phyloP scores from a whole-genome alignment of 2,329 filamentous ascomycete species.

The Xylaria multiplex region DNA sequence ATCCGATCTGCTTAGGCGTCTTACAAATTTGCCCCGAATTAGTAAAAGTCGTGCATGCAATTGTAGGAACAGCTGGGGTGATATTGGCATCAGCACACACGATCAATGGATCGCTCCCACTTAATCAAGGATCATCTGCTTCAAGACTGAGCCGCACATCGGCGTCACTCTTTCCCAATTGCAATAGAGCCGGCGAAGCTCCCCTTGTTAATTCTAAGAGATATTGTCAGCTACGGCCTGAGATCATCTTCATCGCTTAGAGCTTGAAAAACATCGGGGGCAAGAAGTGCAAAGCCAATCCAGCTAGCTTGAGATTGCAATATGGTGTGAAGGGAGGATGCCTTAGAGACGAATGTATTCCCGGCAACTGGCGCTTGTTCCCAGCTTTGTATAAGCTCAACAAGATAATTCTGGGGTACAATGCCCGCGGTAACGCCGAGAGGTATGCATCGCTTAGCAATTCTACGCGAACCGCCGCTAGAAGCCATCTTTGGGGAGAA shows the following conservation, averaged over 20 bases:
- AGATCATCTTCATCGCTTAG: slow-evolving; percentile 69
- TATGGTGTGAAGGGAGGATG: slow-evolving; percentile 61
- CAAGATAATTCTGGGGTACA: no score
- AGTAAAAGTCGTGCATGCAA: slow-evolving; percentile 51
- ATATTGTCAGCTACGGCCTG: slow-evolving; percentile 65
- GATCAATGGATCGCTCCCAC: slow-evolving; percentile 70
- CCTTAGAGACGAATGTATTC: slow-evolving; percentile 65
- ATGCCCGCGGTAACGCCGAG: no score
- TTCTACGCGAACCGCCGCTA: no score
- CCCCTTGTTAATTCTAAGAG: slow-evolving; percentile 51
- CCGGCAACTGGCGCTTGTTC: slow-evolving; percentile 65
- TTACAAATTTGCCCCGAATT: slow-evolving; percentile 64
- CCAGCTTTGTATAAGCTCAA: slow-evolving; percentile 63
- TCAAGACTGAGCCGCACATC: slow-evolving; percentile 58
- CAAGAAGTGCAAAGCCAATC: slow-evolving; percentile 65
- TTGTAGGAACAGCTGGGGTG: slow-evolving; percentile 38
- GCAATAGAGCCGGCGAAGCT: no score
- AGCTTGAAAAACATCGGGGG: slow-evolving; percentile 69
- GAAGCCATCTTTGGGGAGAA: no score
- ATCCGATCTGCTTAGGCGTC: slow-evolving; percentile 56
- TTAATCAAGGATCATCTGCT: slow-evolving; percentile 70
- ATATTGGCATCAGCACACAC: slow-evolving; percentile 65
- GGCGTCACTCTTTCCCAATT: slow-evolving; percentile 69
- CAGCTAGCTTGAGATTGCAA: slow-evolving; percentile 64
- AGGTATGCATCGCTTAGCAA: no score